Percentiles rank a stretch among this genome's conserved stretches.
These are phyloP conservation scores for Malus hybrid DNA, from an alignment of 331 rosid species.

Conservation along the genomic window DNA sequence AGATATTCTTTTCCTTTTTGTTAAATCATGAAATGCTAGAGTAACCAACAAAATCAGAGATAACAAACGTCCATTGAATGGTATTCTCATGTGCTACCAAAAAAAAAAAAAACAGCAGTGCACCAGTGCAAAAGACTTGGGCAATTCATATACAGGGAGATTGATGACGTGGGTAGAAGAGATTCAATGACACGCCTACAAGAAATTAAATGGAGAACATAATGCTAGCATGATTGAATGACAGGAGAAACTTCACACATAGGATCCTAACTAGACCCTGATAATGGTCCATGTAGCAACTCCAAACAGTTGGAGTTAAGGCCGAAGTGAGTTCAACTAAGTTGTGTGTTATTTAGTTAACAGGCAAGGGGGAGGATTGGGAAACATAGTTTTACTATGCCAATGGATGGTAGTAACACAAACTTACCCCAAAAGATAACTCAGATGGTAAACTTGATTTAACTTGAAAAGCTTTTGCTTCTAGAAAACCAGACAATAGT, in stretches of 20 bases:
- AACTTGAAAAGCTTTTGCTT: constrained; percentile 37
- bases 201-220: not conserved
- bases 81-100: not conserved
- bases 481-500: constrained; percentile 67
- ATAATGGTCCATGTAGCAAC: not conserved
- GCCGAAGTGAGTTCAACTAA: not conserved
- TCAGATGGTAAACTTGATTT: constrained; percentile 32
- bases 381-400: not conserved
- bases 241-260: not conserved
- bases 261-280: not conserved
- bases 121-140: not conserved
- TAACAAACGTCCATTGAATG: not conserved
- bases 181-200: not conserved
- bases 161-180: not conserved
- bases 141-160: not conserved
- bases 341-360: not conserved
- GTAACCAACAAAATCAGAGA: not conserved
- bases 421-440: constrained; percentile 37
- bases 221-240: not conserved
- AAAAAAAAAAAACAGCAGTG: not conserved
- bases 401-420: not conserved
- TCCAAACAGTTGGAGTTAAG: not conserved
- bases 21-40: not conserved
- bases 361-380: not conserved
- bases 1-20: not conserved